Base-by-base conservation (phyloP, 768 basidiomycete species). In the Candolleomyces aberdarensis region DNA sequence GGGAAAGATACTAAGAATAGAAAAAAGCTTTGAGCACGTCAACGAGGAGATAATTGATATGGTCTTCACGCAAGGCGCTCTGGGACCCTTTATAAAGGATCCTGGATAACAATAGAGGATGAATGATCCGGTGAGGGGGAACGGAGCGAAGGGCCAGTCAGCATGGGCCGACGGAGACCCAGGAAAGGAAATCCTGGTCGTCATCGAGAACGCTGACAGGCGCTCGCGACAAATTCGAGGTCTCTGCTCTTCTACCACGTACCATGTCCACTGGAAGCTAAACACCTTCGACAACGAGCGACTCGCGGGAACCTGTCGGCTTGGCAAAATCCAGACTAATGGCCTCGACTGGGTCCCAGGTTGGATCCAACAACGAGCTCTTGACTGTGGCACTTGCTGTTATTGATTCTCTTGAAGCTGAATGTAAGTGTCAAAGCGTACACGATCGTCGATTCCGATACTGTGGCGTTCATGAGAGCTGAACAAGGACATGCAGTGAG, bases 371-470 rank as follows among this genome's bases (percentile, higher is more conserved):
- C 39, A n/a, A 22, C 14, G 53, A 61, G 19, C 39, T 61, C 15
- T 29, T 61, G 26, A 13, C 32, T 17, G 32, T 61, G 17, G 46
- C 48, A 26, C 40, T 61, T 17, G 55, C 15, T 10, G 31, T 56
- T 26, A 46, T 61, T 14, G 49, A 57, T 36, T 41, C 54, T 26
- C 48, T 61, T 1, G 60, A 61, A 14, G 55, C 56, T 26, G 49
- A 49, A 29, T 20, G 60, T 57, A 57, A n/a, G 60, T 15, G 29
- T 9, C 39, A 5, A 36, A n/a, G 19, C 26, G 14, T 5, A 3
- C 8, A 17, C 31, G 19, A n/a, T n/a, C n/a, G n/a, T n/a, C n/a
- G n/a, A n/a, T 32, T 39, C 13, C 40, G 19, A 20, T 39, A 6
- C n/a, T 32, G 29, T 10, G 19, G 29, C 51, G 6, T 47, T 19